Evolutionary conservation across 2,329 filamentous ascomycete genomes (phyloP), one percentile per base, ranked within the genome.

Genomic region (Neocucurbitaria cava): DNA sequence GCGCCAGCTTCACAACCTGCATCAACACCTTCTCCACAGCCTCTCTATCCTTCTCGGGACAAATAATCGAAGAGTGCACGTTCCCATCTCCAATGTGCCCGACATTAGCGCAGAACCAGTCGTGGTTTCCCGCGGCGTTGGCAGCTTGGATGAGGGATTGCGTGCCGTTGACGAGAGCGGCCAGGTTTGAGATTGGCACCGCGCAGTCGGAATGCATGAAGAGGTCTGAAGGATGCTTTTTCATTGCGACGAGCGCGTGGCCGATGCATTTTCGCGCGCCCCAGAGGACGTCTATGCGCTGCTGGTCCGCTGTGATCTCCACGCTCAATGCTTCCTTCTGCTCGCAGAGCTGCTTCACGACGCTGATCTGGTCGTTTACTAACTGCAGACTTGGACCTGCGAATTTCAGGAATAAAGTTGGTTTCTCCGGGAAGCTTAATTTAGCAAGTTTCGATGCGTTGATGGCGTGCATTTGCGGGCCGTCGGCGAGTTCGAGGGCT

Each of bases 401-500:
- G 65, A 91, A 90, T 76, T 90, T 91, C 72, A 92, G 83, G 65
- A 92, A 92, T 2, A 92, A 76, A 0, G 89, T 91, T 0, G 89
- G 87, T 0, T 75, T 75, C 68, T 91, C 89, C 44, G 82, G 81
- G 86, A 89, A 90, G 38, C 77, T 76, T 11, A 85, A 82, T 10
- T 80, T 81, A 0, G 85, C 57, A 10, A 72, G 66, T 0, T 86
- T 85, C 1, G 87, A 85, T 20, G 81, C 77, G 76, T 91, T 90
- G 56, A 90, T 83, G 8, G 87, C 83, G 31, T 79, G 76, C 85
- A 96, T 96, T 79, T 95, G 90, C 47, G 90, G 87, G 69, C 94
- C 91, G 76, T 96, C 93, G 20, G 96, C 81, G 49, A 97, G 88
- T 77, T 96, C 93, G 24, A 97, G 84, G 4, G 92, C 93, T 1